Conservation (phyloP, 306 rosid species). For the Hylodesmum podocarpum region DNA sequence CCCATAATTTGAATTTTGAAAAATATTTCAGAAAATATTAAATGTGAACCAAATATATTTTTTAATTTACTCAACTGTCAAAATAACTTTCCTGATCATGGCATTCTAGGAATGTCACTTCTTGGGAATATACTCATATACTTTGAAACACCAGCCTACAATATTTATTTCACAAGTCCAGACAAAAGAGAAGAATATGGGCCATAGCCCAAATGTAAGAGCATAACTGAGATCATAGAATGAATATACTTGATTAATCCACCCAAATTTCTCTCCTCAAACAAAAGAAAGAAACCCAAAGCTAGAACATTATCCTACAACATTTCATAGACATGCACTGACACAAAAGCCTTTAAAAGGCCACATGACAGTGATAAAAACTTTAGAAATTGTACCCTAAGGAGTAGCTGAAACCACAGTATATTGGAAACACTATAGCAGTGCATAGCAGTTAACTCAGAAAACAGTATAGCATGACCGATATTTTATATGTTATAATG, state of each 20-base stretch:
- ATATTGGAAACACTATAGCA: background rate
- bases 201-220: background rate
- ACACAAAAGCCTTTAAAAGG: slow-evolving; percentile 5
- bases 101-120: background rate
- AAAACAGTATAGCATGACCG: background rate
- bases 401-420: slow-evolving; percentile 22
- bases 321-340: background rate
- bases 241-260: background rate
- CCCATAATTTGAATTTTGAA: background rate
- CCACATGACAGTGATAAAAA: slow-evolving; percentile 1
- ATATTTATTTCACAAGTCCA: background rate
- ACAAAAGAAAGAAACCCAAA: background rate
- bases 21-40: background rate
- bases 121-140: background rate
- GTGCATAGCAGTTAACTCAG: background rate
- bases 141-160: background rate
- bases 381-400: background rate
- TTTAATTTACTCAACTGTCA: background rate
- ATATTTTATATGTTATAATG: background rate
- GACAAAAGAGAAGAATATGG: background rate
- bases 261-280: background rate
- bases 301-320: background rate
- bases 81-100: background rate
- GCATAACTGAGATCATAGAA: background rate
- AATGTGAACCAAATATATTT: background rate